Base-by-base conservation (phyloP, 1,284 basidiomycete species). In the Irpex rosettiformis region DNA sequence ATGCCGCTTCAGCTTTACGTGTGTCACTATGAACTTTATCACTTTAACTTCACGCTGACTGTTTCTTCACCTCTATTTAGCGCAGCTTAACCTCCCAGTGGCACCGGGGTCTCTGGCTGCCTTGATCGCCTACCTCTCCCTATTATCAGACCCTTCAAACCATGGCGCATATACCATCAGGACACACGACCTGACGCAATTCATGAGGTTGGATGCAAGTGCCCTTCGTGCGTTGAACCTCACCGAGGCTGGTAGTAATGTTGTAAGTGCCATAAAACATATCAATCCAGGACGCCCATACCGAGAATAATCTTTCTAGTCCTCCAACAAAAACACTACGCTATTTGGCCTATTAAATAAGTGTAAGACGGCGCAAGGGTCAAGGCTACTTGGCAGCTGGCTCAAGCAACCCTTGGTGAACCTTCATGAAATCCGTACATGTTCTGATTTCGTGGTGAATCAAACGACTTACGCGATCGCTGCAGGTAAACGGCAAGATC, bases 361-460 rank as follows among this genome's bases (percentile, higher is more conserved):
- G 65, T 98, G 97, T 79, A 97, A 96, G 74, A 99, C 97, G 1
- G 88, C 92, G 0, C 97, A 99, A 71, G 97, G 97, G 0, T 88
- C 92, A n/a, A 79, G 97, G 56, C 73, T 98, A 57, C 80, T 99
- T 1, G 91, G 87, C 0, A 90, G 90, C 59, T 99, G 96, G 96
- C 78, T 99, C 57, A 98, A 98, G 72, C 97, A 99, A 73, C 97
- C 97, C 1, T 77, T 99, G 27, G 87, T 98, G 43, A 98, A 98
- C 70, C 75, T 94, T 21, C 95, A 98, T 66, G 91, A 96, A 68
- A 99, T 99, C 63, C 77, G 93, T 92, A 63, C 64, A 92, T 81
- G 30, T 29, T 11, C n/a, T n/a, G 8, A 45, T n/a, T 49, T 51
- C 10, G 1, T 54, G 6, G 13, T 33, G 48, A 48, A 24, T 48